Evolutionary conservation across 1,284 basidiomycete species (phyloP).

Genomic region (Pseudozyma thailandica): DNA sequence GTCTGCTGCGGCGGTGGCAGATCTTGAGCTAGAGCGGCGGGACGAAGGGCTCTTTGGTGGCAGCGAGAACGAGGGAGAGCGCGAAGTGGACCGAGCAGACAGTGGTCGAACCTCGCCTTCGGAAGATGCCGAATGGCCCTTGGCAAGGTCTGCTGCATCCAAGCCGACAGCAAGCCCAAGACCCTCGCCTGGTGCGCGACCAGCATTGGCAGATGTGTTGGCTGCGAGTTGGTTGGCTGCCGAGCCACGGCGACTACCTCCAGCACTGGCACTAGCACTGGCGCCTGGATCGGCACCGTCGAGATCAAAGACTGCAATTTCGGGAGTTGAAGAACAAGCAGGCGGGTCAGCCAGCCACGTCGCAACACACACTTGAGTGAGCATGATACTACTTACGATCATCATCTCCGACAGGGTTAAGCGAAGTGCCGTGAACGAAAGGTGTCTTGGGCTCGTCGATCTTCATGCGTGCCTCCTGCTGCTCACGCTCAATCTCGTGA

Average conservation of each 20-base stretch:
- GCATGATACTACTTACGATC: constrained; percentile 35
- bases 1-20: constrained; percentile 39
- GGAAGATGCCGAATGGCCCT: background rate
- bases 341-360: background rate
- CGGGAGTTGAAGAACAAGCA: background rate
- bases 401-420: constrained; percentile 59
- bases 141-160: constrained; percentile 52
- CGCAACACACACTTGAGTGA: background rate
- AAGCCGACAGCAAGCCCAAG: constrained; percentile 47
- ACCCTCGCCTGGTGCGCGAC: constrained; percentile 22
- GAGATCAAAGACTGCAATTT: constrained; percentile 55
- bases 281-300: constrained; percentile 46
- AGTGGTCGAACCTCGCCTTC: constrained; percentile 8
- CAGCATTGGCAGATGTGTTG: constrained; percentile 62
- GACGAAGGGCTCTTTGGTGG: constrained; percentile 51
- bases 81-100: constrained; percentile 32
- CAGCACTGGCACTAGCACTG: constrained; percentile 8
- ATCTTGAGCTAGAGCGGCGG: constrained; percentile 53
- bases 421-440: constrained; percentile 59
- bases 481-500: constrained; percentile 64
- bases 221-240: constrained; percentile 54
- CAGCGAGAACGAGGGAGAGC: constrained; percentile 55
- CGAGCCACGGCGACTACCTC: constrained; percentile 29
- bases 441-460: constrained; percentile 68
- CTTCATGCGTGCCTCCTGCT: constrained; percentile 64